Base-by-base conservation (phyloP, 345 rosid genomes). In the Litchi chinensis region DNA sequence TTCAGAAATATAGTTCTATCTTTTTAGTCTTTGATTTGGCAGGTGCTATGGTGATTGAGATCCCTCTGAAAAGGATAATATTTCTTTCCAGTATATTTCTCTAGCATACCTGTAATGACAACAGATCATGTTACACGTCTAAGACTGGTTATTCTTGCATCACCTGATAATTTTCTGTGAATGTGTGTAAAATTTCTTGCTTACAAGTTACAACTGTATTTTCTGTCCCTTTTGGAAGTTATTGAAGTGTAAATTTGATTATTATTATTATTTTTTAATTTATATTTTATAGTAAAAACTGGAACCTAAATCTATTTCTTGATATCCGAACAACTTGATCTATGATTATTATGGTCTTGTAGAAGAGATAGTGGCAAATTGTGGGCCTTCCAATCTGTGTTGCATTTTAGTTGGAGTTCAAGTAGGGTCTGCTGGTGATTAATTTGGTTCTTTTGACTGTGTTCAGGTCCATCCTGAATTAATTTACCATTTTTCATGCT, bases 361-460 rank as follows among this genome's bases (percentile, higher is more conserved):
- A 28, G 70, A 37, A 5, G 44, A 39, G 44, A 39, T 16, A 39
- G 9, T 32, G 46, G 70, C 10, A 32, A 66, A 48, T 28, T 18
- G 24, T 28, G 74, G 74, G 41, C 74, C 15, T 26, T 50, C 62
- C 54, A 52, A 50, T 26, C 28, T 72, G 48, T 54, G 48, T 39
- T 39, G 28, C 21, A 21, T 6, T 39, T 57, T 56, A 12, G 37
- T 16, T 19, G 19, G 48, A 72, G 24, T 62, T 41, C 22, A 16
- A 7, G 68, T 62, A 40, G 54, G 74, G 26, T 50, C 68, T 40
- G 65, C 7, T 18, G 6, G 59, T 41, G 65, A 26, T 43, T 79
- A 54, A 48, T 28, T 13, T 22, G 22, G 60, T 56, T n/a, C 26
- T 69, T 54, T 73, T 19, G 48, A 16, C 46, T 41, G 22, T 22